Conservation (phyloP, 2,329 filamentous ascomycete genomes). For the Talaromyces sp. region DNA sequence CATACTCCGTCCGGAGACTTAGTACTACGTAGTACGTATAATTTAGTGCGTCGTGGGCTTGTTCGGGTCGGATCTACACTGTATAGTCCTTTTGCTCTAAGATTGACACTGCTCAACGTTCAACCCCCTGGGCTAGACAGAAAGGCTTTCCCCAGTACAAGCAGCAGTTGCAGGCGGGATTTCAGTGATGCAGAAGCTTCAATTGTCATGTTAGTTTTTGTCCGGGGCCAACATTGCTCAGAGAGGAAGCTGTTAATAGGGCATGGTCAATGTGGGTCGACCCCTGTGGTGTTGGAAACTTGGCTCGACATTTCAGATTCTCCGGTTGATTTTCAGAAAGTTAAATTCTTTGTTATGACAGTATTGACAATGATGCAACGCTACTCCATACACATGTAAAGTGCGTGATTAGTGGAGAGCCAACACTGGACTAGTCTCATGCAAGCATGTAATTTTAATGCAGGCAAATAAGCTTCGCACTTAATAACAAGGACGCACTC, state of each 20-base stretch:
- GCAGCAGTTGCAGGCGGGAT: neutral
- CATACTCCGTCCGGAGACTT: neutral
- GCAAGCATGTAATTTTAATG: neutral
- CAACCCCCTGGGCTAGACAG: neutral
- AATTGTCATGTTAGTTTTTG: neutral
- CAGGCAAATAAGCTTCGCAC: neutral
- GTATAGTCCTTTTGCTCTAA: neutral
- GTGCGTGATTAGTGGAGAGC: neutral
- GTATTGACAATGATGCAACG: neutral
- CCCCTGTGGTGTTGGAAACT: neutral
- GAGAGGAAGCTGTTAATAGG: neutral
- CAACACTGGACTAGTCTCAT: neutral
- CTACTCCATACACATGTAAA: neutral
- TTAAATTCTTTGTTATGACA: neutral
- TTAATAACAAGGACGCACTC: no score
- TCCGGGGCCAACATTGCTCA: neutral
- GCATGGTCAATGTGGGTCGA: neutral
- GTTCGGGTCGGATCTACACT: neutral
- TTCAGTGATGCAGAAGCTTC: neutral
- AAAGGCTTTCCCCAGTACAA: neutral
- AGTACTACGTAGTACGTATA: neutral
- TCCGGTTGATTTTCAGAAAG: neutral
- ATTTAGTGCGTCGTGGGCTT: neutral
- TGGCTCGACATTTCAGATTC: neutral
- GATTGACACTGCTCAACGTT: neutral